A percentile compares a stretch with the other conserved stretches of the same genome.
phyloP scores from a whole-genome alignment of 1,284 basidiomycete species.

The Anthracocystis setariae region DNA sequence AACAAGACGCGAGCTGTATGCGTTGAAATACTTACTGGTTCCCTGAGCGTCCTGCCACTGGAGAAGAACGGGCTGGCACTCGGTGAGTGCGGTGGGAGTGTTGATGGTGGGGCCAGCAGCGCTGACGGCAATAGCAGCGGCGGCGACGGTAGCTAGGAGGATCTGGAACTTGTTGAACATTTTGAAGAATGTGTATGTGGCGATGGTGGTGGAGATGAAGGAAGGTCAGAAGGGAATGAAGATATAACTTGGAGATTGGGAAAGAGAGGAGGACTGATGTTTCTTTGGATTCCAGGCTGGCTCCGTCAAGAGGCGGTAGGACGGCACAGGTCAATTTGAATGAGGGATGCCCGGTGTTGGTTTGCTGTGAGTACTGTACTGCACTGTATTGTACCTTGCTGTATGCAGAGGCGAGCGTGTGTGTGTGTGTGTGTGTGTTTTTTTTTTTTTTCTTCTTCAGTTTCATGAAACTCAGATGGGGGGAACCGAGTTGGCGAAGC shows the following conservation, averaged over 20 bases:
- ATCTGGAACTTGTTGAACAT: conserved; percentile 33
- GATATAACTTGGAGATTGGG: conserved; percentile 12
- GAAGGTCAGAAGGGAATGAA: background rate
- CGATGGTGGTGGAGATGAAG: conserved; percentile 1
- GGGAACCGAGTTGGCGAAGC: too few relatives aligned
- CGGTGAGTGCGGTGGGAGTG: conserved; percentile 49
- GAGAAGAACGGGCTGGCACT: conserved; percentile 53
- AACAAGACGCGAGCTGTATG: background rate
- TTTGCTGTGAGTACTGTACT: too few relatives aligned
- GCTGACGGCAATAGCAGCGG: conserved; percentile 21
- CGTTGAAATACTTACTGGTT: conserved; percentile 22
- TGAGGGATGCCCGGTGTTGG: too few relatives aligned
- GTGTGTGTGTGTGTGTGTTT: too few relatives aligned
- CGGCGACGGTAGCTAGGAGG: conserved; percentile 34
- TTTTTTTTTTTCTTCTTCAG: too few relatives aligned
- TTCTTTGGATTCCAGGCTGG: background rate
- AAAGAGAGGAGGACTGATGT: background rate
- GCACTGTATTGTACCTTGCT: too few relatives aligned
- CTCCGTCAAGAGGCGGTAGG: conserved; percentile 1
- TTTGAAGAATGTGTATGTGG: conserved; percentile 10
- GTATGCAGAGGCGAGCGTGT: too few relatives aligned
- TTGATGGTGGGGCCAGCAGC: conserved; percentile 34
- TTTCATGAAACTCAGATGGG: too few relatives aligned
- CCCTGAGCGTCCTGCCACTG: conserved; percentile 44
- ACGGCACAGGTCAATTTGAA: background rate